Evolutionary conservation across 116 monocot genomes (phyloP), one percentile per base, ranked within the genome.

Genomic region (Posidonia oceanica): DNA sequence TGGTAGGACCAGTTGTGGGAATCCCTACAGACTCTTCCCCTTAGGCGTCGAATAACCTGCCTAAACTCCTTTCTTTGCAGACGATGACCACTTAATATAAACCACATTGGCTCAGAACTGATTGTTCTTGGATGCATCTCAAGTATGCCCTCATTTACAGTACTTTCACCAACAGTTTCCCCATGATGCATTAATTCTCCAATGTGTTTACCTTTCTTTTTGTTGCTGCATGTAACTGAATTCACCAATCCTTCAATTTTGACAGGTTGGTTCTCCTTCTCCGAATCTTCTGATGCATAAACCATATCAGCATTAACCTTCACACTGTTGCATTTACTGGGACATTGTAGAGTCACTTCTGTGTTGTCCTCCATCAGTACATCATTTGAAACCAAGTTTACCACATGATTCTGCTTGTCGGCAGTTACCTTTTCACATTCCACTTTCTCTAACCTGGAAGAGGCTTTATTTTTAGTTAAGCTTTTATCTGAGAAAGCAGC

Each of bases 1-100:
- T 93, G 82, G 72, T 92, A 90, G 38, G 90, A 88, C 99, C 99
- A 99, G 20, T 83, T 80, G 72, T 99, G 99, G 53, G 93, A 90
- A 80, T 93, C 90, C 74, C 81, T 82, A 74, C 99, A 99, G 11
- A 84, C 40, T 37, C 74, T 80, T 68, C 99, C 99, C 54, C 67
- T 84, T 52, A 99, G 74, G 3, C 72, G 68, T 60, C 59, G 88
- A 64, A 93, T 83, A 4, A 85, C 67, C 14, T 54, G 29, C 63
- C 76, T 85, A 74, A 86, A 90, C 72, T 99, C 88, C 54, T 93
- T 93, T 69, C 88, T 93, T 76, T 90, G 93, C 52, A 75, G 36
- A 37, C 83, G 82, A 61, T 90, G 90, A 4, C 99, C 99, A 61
- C 90, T 88, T 69, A 99, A 76, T 75, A 93, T 86, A 74, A 90